Evolutionary conservation across 306 rosid species (phyloP).

Genomic region (Inga leiocalycina): DNA sequence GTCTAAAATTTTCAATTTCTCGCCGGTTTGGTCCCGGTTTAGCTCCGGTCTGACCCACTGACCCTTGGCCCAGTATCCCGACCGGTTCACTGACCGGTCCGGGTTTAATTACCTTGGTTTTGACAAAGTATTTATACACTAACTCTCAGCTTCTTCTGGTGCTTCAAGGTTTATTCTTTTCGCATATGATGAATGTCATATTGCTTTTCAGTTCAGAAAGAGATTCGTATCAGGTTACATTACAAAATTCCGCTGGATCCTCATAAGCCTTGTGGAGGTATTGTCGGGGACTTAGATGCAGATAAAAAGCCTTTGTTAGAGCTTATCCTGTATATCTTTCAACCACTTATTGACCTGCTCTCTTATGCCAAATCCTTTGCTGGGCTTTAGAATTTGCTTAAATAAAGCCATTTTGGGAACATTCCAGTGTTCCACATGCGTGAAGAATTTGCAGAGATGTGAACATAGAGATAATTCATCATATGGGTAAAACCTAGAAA

Average conservation of each 20-base stretch:
- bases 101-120: no score
- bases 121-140: constrained; percentile 3
- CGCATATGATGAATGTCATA: background rate
- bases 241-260: background rate
- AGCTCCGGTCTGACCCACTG: no score
- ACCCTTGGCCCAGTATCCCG: no score
- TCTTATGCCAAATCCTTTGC: constrained; percentile 59
- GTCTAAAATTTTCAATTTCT: no score
- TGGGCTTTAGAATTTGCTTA: constrained; percentile 81
- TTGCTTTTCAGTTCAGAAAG: background rate
- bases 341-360: constrained; percentile 48
- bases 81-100: no score
- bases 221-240: background rate
- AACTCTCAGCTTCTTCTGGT: constrained; percentile 3
- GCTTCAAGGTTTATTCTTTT: constrained; percentile 1
- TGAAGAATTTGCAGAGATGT: constrained; percentile 32
- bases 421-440: constrained; percentile 96
- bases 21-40: no score
- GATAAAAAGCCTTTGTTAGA: constrained; percentile 18
- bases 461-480: background rate
- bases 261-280: background rate
- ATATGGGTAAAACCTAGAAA: constrained; percentile 13
- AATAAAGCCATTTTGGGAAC: constrained; percentile 88
- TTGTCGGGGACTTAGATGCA: constrained; percentile 12
- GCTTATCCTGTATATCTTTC: constrained; percentile 35